phyloP scores from a whole-genome alignment of 2,329 filamentous ascomycete species.

The Bimuria novae-zelandiae region DNA sequence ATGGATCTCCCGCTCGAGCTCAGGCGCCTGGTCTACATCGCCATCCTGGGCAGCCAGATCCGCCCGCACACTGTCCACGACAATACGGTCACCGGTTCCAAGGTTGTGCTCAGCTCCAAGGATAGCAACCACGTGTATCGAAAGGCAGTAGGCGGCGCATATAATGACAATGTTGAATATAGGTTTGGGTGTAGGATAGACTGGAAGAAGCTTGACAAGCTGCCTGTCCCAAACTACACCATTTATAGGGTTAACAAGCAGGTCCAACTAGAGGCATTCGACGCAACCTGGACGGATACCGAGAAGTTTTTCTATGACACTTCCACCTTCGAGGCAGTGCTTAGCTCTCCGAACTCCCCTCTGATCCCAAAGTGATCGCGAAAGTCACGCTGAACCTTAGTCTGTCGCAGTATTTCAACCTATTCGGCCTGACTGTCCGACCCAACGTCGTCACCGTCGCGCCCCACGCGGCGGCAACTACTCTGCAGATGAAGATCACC shows the following conservation, averaged over 20 bases:
- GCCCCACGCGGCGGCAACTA: too few species aligned
- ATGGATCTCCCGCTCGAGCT: constrained; percentile 5
- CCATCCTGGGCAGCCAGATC: not conserved
- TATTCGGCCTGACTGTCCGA: not conserved
- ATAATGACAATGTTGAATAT: not conserved
- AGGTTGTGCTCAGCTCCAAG: not conserved
- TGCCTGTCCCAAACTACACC: constrained; percentile 13
- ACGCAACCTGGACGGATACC: not conserved
- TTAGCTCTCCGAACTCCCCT: not conserved
- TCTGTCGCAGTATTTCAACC: not conserved
- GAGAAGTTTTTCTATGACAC: constrained; percentile 2
- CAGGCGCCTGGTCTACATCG: not conserved
- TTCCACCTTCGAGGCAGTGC: not conserved
- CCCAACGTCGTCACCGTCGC: not conserved
- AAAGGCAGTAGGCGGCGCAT: too few species aligned
- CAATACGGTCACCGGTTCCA: too few species aligned
- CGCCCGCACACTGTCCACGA: not conserved
- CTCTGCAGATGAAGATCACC: too few species aligned
- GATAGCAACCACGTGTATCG: not conserved
- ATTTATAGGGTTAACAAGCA: constrained; percentile 18
- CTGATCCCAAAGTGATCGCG: not conserved
- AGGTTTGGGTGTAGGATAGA: not conserved
- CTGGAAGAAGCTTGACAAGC: not conserved
- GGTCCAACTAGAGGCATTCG: constrained; percentile 9
- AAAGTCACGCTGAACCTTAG: constrained; percentile 2